Evolutionary conservation across 1,284 basidiomycete genomes (phyloP).

Genomic region (Serendipita sp.): DNA sequence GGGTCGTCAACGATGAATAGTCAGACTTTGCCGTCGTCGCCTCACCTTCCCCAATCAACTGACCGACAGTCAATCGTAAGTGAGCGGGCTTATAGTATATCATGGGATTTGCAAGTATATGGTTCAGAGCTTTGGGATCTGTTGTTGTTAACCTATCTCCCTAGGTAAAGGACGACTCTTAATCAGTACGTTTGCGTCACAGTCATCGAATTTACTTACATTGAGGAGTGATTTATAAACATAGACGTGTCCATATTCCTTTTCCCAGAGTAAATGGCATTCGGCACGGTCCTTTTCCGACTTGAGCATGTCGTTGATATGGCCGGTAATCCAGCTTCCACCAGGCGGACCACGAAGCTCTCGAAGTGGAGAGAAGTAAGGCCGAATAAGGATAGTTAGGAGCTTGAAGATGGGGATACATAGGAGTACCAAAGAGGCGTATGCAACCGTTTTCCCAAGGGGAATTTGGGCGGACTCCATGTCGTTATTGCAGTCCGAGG

Average conservation of each 20-base stretch:
- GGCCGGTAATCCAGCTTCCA: background rate
- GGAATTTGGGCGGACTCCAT: no score
- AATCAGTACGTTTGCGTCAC: background rate
- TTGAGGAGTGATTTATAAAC: background rate
- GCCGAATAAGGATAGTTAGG: background rate
- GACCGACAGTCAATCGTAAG: background rate
- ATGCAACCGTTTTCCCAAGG: no score
- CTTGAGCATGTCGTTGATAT: background rate
- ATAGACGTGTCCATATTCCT: background rate
- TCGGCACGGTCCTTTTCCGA: background rate
- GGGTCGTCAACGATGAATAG: background rate
- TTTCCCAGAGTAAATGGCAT: background rate
- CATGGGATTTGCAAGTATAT: background rate
- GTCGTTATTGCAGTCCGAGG: no score
- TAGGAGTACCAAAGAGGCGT: background rate
- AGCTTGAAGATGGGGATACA: background rate
- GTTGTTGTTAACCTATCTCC: background rate
- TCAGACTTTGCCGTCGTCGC: background rate
- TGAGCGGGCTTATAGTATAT: background rate
- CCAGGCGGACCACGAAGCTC: background rate
- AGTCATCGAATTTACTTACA: background rate
- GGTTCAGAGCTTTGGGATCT: constrained; percentile 1
- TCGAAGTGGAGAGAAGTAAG: constrained; percentile 1
- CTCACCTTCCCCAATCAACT: background rate
- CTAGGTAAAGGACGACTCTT: background rate